Evolutionary conservation across 2,329 filamentous ascomycete genomes (phyloP), one percentile per base, ranked within the genome.

Genomic region (Mycosphaerella sp.): DNA sequence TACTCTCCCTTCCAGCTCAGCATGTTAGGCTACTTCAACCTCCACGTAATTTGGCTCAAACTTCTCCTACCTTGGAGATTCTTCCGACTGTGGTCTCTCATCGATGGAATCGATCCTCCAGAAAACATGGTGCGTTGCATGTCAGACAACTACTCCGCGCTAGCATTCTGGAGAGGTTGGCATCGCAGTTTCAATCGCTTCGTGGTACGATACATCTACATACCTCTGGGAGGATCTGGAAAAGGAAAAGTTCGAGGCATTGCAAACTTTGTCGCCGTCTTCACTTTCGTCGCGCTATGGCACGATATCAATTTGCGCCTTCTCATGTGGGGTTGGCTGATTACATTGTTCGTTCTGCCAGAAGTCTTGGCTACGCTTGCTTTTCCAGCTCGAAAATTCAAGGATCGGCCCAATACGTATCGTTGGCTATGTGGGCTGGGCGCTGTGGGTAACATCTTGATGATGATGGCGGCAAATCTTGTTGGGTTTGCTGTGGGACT

Each of bases 71-170:
- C 93, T 0, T 98, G 91, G 90, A 86, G 93, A n/a, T 85, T 97
- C 68, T 97, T 97, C 79, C 87, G 94, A 4, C 81, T 98, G n/a
- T 98, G 93, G 93, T 79, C 88, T 0, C 79, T 98, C 3, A 67
- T 90, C 13, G 93, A 98, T 67, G 88, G 87, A 55, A 82, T 98
- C 60, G 93, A 98, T 65, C 89, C 93, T 0, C 91, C 93, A 0
- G 93, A 98, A 72, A 98, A 98, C 73, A 96, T 98, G 89, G 81
- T 96, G 49, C 87, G 93, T 60, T 98, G 94, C 71, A 89, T 96
- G 71, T 90, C 84, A 65, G 83, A 98, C 74, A 97, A 97, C 69
- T 96, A 90, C 74, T 90, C 86, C 58, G 86, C 89, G 0, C 78
- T 90, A 36, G 84, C 85, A 16, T 98, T 98, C 73, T 98, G 93